phyloP scores from a whole-genome alignment of 371 early-diverging fungal genomes.

The Apophysomyces variabilis region DNA sequence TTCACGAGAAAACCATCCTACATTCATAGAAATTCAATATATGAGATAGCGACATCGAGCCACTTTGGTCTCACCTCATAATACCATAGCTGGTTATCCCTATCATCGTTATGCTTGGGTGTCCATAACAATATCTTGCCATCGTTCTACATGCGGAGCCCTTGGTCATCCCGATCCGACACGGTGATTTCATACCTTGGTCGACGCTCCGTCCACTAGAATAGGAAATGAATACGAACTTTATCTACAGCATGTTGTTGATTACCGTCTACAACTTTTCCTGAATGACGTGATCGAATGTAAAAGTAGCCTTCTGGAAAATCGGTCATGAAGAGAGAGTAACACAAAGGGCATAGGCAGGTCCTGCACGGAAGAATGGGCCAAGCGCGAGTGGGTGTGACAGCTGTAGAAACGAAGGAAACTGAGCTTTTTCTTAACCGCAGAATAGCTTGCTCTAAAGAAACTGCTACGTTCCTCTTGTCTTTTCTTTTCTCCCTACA shows the following conservation, averaged over 20 bases:
- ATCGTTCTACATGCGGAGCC: conserved; percentile 35
- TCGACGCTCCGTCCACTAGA: conserved; percentile 42
- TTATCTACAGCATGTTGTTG: not conserved
- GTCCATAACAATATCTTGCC: conserved; percentile 50
- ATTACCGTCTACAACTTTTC: conserved; percentile 53
- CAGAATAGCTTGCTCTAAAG: no score
- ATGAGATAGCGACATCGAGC: not conserved
- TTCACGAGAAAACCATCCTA: conserved; percentile 50
- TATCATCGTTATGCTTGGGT: conserved; percentile 49
- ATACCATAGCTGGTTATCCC: conserved; percentile 56
- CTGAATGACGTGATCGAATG: conserved; percentile 44
- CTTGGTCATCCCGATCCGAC: not conserved
- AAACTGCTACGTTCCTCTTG: no score
- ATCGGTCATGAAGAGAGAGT: conserved; percentile 30
- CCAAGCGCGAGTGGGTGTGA: no score
- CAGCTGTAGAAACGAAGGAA: no score
- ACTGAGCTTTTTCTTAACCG: no score
- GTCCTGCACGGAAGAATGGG: no score
- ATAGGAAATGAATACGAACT: not conserved
- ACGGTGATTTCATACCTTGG: conserved; percentile 24
- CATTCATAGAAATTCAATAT: not conserved
- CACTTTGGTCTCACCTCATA: conserved; percentile 32
- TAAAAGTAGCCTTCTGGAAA: conserved; percentile 56
- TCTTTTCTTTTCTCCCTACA: no score
- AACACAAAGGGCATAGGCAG: no score